Conservation (phyloP, 2,329 filamentous ascomycete species). For the Thelonectria discophora region DNA sequence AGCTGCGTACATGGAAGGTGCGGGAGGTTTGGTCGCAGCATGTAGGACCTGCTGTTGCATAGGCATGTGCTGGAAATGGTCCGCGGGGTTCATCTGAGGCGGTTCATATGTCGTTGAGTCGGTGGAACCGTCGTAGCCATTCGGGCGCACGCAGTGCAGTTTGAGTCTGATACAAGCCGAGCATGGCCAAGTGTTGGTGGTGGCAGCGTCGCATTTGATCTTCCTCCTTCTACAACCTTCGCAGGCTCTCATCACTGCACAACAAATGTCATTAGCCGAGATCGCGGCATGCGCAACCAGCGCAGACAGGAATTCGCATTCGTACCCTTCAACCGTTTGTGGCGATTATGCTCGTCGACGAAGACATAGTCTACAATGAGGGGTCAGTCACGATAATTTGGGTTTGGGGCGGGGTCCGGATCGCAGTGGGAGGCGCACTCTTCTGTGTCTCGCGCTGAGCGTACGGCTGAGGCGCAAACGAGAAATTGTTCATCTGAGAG, state of each 20-base stretch:
- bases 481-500: conserved; percentile 72
- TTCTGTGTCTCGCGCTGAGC: conserved; percentile 78
- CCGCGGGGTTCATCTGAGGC: conserved; percentile 43
- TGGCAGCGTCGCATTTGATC: conserved; percentile 97
- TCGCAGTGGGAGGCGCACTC: conserved; percentile 64
- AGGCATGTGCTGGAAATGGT: conserved; percentile 59
- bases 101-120: conserved; percentile 49
- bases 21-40: conserved; percentile 51
- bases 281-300: background rate
- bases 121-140: conserved; percentile 68
- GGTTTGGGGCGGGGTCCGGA: conserved; percentile 8
- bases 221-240: conserved; percentile 94
- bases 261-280: conserved; percentile 16
- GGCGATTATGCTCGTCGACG: conserved; percentile 97
- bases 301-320: conserved; percentile 4
- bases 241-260: conserved; percentile 91
- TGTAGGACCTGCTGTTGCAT: conserved; percentile 59
- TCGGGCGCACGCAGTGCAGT: conserved; percentile 90
- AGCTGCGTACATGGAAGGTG: conserved; percentile 57
- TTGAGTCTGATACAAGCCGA: conserved; percentile 92
- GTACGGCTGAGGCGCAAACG: conserved; percentile 72
- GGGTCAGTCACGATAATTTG: conserved; percentile 27
- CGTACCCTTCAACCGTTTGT: conserved; percentile 93
- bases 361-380: conserved; percentile 87
- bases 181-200: conserved; percentile 97